Base-by-base conservation (phyloP, 2,329 filamentous ascomycete species). In the Dothidotthia symphoricarpi region DNA sequence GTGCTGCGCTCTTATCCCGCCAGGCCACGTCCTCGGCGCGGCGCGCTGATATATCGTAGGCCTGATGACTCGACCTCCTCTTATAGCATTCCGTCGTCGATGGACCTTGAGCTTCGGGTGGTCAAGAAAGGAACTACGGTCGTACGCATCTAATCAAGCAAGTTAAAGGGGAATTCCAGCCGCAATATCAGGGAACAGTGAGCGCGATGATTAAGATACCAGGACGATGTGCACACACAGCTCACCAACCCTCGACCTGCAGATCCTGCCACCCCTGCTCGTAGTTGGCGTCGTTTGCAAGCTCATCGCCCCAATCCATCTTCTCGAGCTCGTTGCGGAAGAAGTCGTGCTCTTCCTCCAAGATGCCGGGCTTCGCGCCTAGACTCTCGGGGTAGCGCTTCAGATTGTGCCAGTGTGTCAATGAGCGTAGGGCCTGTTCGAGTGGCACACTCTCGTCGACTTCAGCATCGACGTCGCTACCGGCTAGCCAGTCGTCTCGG, bases 361-460 rank as follows among this genome's bases (percentile, higher is more conserved):
- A 41, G 19, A 72, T 53, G 5, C 63, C 64, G 9, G 53, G 59
- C 29, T 48, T 57, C 2, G 70, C 66, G 2, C 72, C 82, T 77
- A 95, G 87, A 41, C 83, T 80, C 41, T 89, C 85, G 14, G 86
- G 86, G 59, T 94, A 96, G 47, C 81, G 71, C 40, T 87, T 79
- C 54, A 95, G 73, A 65, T 96, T 95, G 73, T 87, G 88, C 89
- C 93, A 98, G 65, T 96, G 89, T 36, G 91, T 96, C 48, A 98
- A 68, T 28, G 86, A 88, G 28, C 93, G 76, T 29, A 97, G 74
- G 1, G 88, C 89, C 71, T 96, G 90, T 69, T 98, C 93, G 6
- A 96, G 75, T 2, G 91, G 91, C 53, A 97, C 72, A 11, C 90
- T 88, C 62, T 95, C 88, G 59, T 97, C 93, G 1, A 97, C 89